phyloP scores from a whole-genome alignment of 139 green algal species.

The Chlamydomonas sphaeroides region DNA sequence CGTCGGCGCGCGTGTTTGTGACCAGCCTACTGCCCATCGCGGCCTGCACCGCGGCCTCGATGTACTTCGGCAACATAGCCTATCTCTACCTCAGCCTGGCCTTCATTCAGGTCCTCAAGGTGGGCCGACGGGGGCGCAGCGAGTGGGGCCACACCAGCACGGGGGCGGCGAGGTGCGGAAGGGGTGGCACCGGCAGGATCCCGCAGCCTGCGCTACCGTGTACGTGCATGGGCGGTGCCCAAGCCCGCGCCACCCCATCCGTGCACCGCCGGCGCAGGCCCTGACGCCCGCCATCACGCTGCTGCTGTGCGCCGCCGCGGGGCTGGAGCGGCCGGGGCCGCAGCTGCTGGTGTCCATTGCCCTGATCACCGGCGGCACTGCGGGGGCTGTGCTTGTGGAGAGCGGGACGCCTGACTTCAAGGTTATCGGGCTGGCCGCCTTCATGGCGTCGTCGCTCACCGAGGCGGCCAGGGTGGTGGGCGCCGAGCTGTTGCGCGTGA shows the following conservation, averaged over 20 bases:
- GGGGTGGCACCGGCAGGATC: no score
- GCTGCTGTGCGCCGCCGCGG: conserved; percentile 54
- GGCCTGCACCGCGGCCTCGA: conserved; percentile 48
- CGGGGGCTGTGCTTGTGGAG: conserved; percentile 57
- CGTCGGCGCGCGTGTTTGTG: conserved; percentile 2
- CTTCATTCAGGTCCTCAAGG: conserved; percentile 74
- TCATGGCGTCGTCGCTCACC: conserved; percentile 47
- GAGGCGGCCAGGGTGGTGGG: conserved; percentile 64
- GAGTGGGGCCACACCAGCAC: no score
- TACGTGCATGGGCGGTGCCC: no score
- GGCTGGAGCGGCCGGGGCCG: conserved; percentile 57
- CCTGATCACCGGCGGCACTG: conserved; percentile 71
- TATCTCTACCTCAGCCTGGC: conserved; percentile 76
- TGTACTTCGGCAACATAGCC: conserved; percentile 67
- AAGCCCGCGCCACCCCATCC: background rate
- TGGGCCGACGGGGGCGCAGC: no score
- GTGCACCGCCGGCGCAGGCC: conserved; percentile 71
- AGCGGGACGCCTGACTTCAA: conserved; percentile 55
- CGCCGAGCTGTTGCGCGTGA: conserved; percentile 57
- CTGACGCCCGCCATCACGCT: conserved; percentile 78
- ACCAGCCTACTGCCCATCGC: conserved; percentile 60
- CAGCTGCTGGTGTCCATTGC: conserved; percentile 51
- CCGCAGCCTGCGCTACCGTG: background rate
- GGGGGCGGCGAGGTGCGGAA: no score
- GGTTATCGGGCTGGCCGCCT: conserved; percentile 34